Base-by-base conservation (phyloP, 176 grass and related monocot species). In the Triticum turgidum region DNA sequence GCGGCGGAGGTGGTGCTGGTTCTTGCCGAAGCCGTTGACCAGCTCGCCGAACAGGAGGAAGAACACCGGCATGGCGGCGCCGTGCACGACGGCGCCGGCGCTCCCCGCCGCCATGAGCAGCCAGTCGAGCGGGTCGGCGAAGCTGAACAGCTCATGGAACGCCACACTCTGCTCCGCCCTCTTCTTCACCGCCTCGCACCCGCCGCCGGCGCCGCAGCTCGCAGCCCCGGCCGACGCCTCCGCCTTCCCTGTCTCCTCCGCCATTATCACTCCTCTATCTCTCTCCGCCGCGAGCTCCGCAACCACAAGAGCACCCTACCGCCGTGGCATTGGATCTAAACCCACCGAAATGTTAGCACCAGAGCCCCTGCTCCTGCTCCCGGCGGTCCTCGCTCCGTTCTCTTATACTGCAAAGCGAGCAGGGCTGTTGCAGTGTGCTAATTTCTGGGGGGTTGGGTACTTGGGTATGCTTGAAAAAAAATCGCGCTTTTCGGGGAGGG, bases 1-100 rank as follows among this genome's bases (percentile, higher is more conserved):
- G 65, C 82, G 85, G 39, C 89, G 87, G 78, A 93, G 93, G 67
- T 93, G 80, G 69, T 82, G 74, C 80, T 95, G 84, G 91, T 98
- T 98, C 88, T 93, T 93, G n/a, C 95, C 95, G 86, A 98, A 98
- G 14, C 93, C 93, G 68, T 98, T 93, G 89, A 98, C 88, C 80
- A 98, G 91, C 71, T 98, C 89, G 22, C 93, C 95, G 62, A 98
- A 98, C 33, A 98, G 79, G 54, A 95, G 95, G 83, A 98, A 95
- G 93, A 98, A 98, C 7, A 95, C 86, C 10, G 95, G 95, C 85
- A 98, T 95, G 64, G 95, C 89, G 80, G 87, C 93, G 61, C 95
- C 95, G 81, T 98, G 95, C 5, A 93, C 91, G 7, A 98, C 38
- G 14, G 95, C 95, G 30, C 95, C 95, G 24, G 81, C 83, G 80